Evolutionary conservation across 2,329 filamentous ascomycete species (phyloP).

Genomic region (Aspergillus piperis): DNA sequence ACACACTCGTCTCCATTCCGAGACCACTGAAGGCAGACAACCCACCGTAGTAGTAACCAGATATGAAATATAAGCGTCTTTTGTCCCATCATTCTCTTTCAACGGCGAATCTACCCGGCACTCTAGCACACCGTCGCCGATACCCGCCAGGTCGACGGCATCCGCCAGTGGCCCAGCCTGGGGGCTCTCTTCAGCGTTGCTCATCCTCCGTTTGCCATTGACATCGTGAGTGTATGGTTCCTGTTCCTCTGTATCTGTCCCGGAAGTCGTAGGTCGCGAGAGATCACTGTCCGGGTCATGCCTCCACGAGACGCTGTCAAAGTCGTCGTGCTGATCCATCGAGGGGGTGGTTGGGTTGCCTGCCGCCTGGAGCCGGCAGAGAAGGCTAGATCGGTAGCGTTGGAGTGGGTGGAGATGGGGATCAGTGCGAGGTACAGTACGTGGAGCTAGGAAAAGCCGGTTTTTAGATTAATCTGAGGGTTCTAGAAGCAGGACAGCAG

Average conservation of each 20-base stretch:
- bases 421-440: neutral
- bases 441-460: slow-evolving; percentile 1
- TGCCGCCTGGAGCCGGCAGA: slow-evolving; percentile 11
- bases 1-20: neutral
- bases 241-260: slow-evolving; percentile 43
- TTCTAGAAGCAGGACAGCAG: neutral
- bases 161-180: slow-evolving; percentile 55
- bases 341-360: slow-evolving; percentile 19
- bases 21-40: slow-evolving; percentile 12
- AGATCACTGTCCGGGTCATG: slow-evolving; percentile 58
- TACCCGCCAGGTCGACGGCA: slow-evolving; percentile 63
- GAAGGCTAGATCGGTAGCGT: neutral
- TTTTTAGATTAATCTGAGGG: neutral
- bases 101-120: slow-evolving; percentile 80
- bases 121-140: slow-evolving; percentile 73
- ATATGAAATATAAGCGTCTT: slow-evolving; percentile 96
- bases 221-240: slow-evolving; percentile 39
- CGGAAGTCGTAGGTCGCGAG: slow-evolving; percentile 44
- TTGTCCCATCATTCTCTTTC: slow-evolving; percentile 95
- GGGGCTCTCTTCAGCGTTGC: slow-evolving; percentile 47
- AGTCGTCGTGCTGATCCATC: slow-evolving; percentile 64
- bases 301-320: slow-evolving; percentile 79
- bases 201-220: slow-evolving; percentile 53
- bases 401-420: neutral
- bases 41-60: slow-evolving; percentile 83